A percentile compares a stretch with the other conserved stretches of the same genome.
Conservation (phyloP, 2,329 filamentous ascomycete genomes). For the Aureobasidium musti region DNA sequence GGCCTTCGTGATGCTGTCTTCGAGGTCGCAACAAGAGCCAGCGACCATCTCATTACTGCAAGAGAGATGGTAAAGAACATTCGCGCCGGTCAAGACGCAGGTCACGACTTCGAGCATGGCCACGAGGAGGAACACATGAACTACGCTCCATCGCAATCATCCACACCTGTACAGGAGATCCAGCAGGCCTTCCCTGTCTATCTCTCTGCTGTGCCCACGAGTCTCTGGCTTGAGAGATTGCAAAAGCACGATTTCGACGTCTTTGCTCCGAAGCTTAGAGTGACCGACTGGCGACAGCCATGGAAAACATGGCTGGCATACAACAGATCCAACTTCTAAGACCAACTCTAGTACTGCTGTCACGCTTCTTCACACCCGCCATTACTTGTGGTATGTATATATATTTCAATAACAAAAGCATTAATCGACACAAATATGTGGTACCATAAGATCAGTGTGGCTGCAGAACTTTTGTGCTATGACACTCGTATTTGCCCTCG, state of each 20-base stretch:
- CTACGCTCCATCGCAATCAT: constrained; percentile 43
- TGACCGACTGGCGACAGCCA: constrained; percentile 79
- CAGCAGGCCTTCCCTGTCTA: constrained; percentile 75
- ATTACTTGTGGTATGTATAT: constrained; percentile 1
- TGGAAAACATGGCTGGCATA: constrained; percentile 71
- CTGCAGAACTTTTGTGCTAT: not conserved
- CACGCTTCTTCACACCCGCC: not conserved
- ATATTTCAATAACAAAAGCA: not conserved
- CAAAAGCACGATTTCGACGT: constrained; percentile 85
- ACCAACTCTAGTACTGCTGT: not conserved
- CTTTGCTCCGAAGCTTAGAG: constrained; percentile 63
- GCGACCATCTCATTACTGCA: constrained; percentile 93
- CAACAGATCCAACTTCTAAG: constrained; percentile 54
- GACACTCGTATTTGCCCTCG: not conserved
- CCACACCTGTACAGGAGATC: constrained; percentile 54
- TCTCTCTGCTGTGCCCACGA: constrained; percentile 75
- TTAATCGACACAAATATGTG: not conserved
- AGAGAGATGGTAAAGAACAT: constrained; percentile 86
- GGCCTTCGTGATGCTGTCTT: constrained; percentile 90
- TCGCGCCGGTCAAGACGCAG: constrained; percentile 69
- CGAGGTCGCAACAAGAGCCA: constrained; percentile 85
- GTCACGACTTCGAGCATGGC: constrained; percentile 86
- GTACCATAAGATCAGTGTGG: not conserved
- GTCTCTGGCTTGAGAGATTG: constrained; percentile 74
- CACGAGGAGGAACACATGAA: constrained; percentile 70